Percentiles rank a stretch among this genome's conserved stretches.
Evolutionary conservation across 306 rosid genomes (phyloP).

Genomic region (Glycine tomentella): DNA sequence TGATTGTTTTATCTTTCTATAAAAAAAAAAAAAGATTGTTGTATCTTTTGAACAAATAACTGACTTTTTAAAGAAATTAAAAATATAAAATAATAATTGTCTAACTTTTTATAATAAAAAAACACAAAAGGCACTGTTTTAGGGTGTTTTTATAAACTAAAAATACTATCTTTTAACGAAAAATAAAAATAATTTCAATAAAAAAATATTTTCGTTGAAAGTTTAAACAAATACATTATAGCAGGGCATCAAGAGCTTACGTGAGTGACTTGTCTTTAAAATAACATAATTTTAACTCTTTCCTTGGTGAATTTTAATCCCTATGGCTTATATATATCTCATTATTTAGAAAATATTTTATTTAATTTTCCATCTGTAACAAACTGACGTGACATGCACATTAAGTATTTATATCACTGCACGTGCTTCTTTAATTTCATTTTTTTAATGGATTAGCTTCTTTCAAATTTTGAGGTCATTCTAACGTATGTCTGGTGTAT

Average conservation of each 20-base stretch:
- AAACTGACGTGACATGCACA: background rate
- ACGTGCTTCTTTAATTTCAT: background rate
- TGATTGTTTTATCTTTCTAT: too few relatives aligned
- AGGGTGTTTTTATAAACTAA: background rate
- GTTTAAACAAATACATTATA: background rate
- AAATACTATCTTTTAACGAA: background rate
- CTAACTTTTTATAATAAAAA: too few relatives aligned
- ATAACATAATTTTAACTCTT: background rate
- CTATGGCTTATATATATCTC: too few relatives aligned
- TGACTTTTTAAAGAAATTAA: background rate
- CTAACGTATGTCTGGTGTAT: constrained; percentile 47
- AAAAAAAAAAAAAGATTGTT: too few relatives aligned
- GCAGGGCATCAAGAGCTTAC: background rate
- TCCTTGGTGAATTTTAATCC: too few relatives aligned
- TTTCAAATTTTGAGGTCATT: constrained; percentile 47
- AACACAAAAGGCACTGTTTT: too few relatives aligned
- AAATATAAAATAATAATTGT: background rate
- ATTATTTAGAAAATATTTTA: background rate
- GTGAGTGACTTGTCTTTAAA: background rate
- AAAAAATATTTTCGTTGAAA: background rate
- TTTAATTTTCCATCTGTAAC: background rate
- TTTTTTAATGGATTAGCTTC: background rate
- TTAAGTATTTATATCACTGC: background rate
- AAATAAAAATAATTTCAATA: background rate
- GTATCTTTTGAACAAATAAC: background rate